Evolutionary conservation across 148 eudicot species (phyloP).

Genomic region (Rhododendron molle): DNA sequence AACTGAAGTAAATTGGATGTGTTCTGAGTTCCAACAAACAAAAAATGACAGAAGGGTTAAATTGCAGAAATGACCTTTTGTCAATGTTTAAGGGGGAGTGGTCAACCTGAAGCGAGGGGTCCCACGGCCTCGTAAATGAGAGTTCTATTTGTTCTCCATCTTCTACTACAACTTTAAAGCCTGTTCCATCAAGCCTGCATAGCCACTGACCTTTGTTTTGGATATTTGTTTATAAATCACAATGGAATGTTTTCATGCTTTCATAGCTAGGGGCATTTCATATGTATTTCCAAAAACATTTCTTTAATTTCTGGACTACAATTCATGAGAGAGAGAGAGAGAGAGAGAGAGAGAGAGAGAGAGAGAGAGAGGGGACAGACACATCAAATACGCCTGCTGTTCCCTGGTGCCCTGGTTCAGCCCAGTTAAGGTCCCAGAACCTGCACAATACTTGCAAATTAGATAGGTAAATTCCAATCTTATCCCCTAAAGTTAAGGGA

Average conservation of each 20-base stretch:
- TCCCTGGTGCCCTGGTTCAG: neutral
- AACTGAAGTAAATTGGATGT: neutral
- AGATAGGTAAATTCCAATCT: neutral
- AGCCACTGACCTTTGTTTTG: neutral
- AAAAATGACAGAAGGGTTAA: neutral
- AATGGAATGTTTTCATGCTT: neutral
- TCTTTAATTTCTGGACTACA: neutral
- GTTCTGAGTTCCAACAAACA: neutral
- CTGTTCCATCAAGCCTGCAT: conserved; percentile 38
- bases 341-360: no score
- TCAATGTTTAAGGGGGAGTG: conserved; percentile 42
- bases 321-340: neutral
- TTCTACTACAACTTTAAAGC: conserved; percentile 33
- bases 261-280: neutral
- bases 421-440: conserved; percentile 23
- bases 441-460: conserved; percentile 3
- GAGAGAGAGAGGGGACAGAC: conserved; percentile 9
- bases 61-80: conserved; percentile 32
- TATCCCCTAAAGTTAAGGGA: neutral
- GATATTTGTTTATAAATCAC: neutral
- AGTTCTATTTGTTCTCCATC: conserved; percentile 44
- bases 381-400: conserved; percentile 5
- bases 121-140: conserved; percentile 48
- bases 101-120: conserved; percentile 26
- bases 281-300: neutral